phyloP scores from a whole-genome alignment of 768 basidiomycete genomes.

The Pulveroboletus sp. region DNA sequence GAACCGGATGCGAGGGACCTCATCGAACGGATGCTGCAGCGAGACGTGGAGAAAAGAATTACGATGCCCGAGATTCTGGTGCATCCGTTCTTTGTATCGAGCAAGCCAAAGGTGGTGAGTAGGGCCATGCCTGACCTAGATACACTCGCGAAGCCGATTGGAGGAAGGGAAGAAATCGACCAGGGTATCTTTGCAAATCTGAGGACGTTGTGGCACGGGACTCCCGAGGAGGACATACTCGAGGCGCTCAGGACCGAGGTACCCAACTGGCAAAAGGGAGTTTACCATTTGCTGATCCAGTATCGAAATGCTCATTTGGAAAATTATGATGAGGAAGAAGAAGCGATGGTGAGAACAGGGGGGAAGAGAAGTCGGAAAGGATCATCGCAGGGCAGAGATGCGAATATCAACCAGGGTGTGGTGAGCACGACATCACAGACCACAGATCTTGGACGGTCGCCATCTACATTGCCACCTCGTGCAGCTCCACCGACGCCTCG shows the following conservation, averaged over 20 bases:
- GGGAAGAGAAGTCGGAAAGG: conserved; percentile 35
- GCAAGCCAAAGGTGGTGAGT: conserved; percentile 41
- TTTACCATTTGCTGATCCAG: conserved; percentile 84
- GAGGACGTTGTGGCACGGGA: conserved; percentile 86
- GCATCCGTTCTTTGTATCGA: conserved; percentile 74
- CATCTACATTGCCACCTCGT: conserved; percentile 45
- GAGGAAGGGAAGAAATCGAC: conserved; percentile 65
- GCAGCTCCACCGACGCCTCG: conserved; percentile 60
- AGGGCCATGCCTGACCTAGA: conserved; percentile 55
- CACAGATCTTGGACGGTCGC: conserved; percentile 26
- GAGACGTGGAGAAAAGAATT: conserved; percentile 69
- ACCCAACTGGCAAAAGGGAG: conserved; percentile 92
- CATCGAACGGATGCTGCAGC: conserved; percentile 74
- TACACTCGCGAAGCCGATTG: conserved; percentile 66
- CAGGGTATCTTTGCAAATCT: conserved; percentile 87
- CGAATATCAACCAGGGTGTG: conserved; percentile 17
- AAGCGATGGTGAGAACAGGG: conserved; percentile 31
- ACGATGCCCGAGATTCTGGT: conserved; percentile 74
- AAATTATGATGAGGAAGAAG: conserved; percentile 69
- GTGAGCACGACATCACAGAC: conserved; percentile 23
- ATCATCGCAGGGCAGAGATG: conserved; percentile 24
- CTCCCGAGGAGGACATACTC: conserved; percentile 68
- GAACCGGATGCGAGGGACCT: conserved; percentile 70
- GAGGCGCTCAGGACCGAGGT: conserved; percentile 59
- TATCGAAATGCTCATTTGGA: conserved; percentile 76